phyloP scores from a whole-genome alignment of 805 yeast species.

The Cyberlindnera mrakii region DNA sequence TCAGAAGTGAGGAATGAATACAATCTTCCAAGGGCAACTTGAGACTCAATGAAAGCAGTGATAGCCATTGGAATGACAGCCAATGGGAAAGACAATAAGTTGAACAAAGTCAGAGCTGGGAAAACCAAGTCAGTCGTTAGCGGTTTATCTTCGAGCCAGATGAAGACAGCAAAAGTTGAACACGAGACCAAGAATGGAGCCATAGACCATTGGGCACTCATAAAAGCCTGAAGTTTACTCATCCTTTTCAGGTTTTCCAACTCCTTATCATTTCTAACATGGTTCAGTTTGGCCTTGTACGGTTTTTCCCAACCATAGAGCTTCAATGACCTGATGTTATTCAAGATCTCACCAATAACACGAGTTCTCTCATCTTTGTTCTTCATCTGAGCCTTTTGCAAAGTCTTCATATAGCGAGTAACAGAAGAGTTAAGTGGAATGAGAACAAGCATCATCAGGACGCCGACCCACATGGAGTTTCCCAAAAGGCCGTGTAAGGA shows the following conservation, averaged over 20 bases:
- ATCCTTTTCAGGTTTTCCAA: constrained; percentile 67
- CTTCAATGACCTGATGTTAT: constrained; percentile 87
- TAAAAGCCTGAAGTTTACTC: constrained; percentile 65
- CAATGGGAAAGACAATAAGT: constrained; percentile 83
- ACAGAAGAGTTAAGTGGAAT: constrained; percentile 73
- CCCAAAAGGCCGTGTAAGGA: constrained; percentile 74
- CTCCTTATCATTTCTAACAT: constrained; percentile 86
- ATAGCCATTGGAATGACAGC: constrained; percentile 90
- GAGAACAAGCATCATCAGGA: constrained; percentile 66
- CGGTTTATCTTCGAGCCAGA: constrained; percentile 51
- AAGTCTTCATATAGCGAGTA: constrained; percentile 58
- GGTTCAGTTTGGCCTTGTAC: constrained; percentile 61
- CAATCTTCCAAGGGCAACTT: constrained; percentile 74
- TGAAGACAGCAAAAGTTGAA: constrained; percentile 80
- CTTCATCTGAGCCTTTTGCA: constrained; percentile 84
- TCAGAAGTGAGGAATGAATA: constrained; percentile 63
- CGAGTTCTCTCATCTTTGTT: constrained; percentile 90
- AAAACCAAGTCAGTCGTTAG: constrained; percentile 87
- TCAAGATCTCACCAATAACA: constrained; percentile 78
- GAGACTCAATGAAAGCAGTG: constrained; percentile 81
- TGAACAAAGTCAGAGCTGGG: constrained; percentile 85
- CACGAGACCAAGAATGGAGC: constrained; percentile 90
- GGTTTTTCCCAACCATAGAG: constrained; percentile 95
- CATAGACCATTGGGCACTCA: constrained; percentile 72
- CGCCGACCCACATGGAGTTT: constrained; percentile 95